These are phyloP conservation scores for Gymnopus androsaceus DNA, from an alignment of 1,284 basidiomycete species.

Conservation along the genomic window DNA sequence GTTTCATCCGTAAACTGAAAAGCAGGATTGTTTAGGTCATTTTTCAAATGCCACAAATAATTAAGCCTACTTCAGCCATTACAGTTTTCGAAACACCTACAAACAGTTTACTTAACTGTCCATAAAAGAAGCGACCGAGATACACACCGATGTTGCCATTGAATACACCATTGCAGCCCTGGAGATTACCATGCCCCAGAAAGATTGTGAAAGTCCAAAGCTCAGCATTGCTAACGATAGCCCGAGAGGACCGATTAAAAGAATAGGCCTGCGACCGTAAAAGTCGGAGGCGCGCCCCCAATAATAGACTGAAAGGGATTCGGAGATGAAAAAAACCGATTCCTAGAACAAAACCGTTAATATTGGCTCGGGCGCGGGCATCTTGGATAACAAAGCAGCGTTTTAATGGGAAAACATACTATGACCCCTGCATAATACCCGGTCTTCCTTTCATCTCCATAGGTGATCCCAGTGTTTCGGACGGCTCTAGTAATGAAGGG, in stretches of 20 bases:
- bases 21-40: not conserved
- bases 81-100: slow-evolving; percentile 39
- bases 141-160: slow-evolving; percentile 46
- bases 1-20: slow-evolving; percentile 40
- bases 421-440: slow-evolving; percentile 61
- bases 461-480: slow-evolving; percentile 47
- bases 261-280: slow-evolving; percentile 44
- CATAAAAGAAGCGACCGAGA: slow-evolving; percentile 2
- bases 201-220: slow-evolving; percentile 46
- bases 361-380: slow-evolving; percentile 20
- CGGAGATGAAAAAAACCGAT: slow-evolving; percentile 45
- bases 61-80: slow-evolving; percentile 33
- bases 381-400: not conserved
- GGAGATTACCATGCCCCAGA: slow-evolving; percentile 40
- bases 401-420: slow-evolving; percentile 32
- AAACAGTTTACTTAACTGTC: not conserved
- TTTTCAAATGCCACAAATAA: not conserved
- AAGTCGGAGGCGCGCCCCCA: slow-evolving; percentile 47
- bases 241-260: slow-evolving; percentile 46
- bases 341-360: slow-evolving; percentile 49
- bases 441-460: slow-evolving; percentile 49
- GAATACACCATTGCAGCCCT: slow-evolving; percentile 43
- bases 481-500: slow-evolving; percentile 49
- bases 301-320: slow-evolving; percentile 40
- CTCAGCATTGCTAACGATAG: slow-evolving; percentile 40